These are phyloP conservation scores for Fusarium sp. DNA, from an alignment of 2,329 filamentous ascomycete genomes.

Conservation along the genomic window DNA sequence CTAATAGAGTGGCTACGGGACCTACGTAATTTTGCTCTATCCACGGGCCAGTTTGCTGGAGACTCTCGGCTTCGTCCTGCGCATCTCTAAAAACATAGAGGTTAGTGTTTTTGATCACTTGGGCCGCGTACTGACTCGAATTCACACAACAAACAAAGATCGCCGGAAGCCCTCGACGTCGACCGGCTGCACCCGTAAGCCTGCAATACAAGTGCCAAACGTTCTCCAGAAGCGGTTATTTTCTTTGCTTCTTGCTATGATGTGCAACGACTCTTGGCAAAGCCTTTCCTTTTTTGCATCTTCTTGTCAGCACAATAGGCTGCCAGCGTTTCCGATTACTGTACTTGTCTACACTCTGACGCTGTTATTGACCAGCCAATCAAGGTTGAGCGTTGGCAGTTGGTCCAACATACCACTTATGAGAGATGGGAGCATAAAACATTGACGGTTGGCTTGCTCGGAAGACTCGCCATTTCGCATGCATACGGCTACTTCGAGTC, in stretches of 20 bases:
- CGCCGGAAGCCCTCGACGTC: background rate
- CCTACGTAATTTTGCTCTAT: slow-evolving; percentile 8
- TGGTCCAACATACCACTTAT: slow-evolving; percentile 1
- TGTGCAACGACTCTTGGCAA: slow-evolving; percentile 20
- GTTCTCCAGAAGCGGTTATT: background rate
- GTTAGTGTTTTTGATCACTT: background rate
- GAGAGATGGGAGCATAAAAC: background rate
- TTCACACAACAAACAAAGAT: slow-evolving; percentile 14
- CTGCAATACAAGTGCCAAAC: background rate
- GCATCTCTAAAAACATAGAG: background rate
- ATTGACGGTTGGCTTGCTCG: slow-evolving; percentile 8
- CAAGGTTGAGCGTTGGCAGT: background rate
- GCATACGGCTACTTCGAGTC: background rate
- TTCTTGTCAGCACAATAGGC: background rate
- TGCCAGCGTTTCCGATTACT: background rate
- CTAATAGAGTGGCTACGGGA: slow-evolving; percentile 16
- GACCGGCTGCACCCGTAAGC: background rate
- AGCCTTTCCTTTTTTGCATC: background rate
- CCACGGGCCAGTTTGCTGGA: background rate
- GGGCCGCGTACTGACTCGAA: slow-evolving; percentile 5
- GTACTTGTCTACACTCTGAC: background rate
- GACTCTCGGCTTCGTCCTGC: background rate
- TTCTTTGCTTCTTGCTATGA: background rate
- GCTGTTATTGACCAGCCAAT: background rate
- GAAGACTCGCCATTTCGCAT: slow-evolving; percentile 20